Evolutionary conservation across 2,329 filamentous ascomycete genomes (phyloP), one percentile per base, ranked within the genome.

Genomic region (Neonectria magnoliae): DNA sequence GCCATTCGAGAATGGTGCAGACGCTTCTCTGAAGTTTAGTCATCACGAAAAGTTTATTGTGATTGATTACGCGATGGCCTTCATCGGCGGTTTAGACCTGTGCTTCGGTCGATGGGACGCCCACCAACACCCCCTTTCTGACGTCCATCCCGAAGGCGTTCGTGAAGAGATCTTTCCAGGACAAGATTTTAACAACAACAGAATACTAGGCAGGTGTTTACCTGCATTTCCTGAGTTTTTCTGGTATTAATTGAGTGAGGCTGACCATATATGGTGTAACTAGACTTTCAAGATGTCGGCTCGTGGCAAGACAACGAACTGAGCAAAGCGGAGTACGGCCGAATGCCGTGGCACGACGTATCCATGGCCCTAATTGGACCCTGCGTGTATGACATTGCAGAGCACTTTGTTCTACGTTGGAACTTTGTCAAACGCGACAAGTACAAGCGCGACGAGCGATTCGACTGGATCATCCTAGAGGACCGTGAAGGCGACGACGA

Each of bases 261-360:
- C 22, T 25, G 4, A 25, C 22, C 22, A 25, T 25, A 25, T 25
- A 25, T 25, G 89, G 95, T 41, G 90, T 98, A 71, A 71, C 92
- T 97, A 91, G 96, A 99, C 75, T 99, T 98, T 77, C 87, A 98
- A 72, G 91, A 91, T 98, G 1, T 79, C 92, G 31, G 14, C 5
- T 91, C 98, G 75, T 98, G 95, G 95, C 93, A 96, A 78, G 88
- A 91, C 54, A 98, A 99, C 70, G 93, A 97, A 77, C 83, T 98
- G 16, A 93, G 90, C 78, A 98, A 98, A 80, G 90, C 91, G 3
- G 93, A 97, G 53, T 97, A 91, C 73, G 94, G 94, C 8, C 91
- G 96, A 31, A 98, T 99, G 96, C 95, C 95, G 0, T 99, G 96
- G 96, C 94, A 98, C 76, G 96, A 99, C 77, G 94, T 98, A 3